Base-by-base conservation (phyloP, 805 yeast species). In the Pichia pseudocactophila region DNA sequence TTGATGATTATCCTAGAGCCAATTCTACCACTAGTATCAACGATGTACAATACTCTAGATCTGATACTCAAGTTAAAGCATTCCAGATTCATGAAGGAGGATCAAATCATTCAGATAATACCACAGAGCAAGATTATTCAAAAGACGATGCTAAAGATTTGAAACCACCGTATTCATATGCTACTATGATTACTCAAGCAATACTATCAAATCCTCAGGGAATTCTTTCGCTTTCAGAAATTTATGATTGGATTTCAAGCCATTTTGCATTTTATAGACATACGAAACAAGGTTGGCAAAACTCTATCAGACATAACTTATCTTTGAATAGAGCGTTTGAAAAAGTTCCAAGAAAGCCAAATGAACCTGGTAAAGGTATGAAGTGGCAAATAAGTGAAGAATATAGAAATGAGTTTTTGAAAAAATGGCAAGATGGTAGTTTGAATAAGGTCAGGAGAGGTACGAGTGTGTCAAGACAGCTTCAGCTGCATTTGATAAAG, bases 331-430 rank as follows among this genome's bases (percentile, higher is more conserved):
- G 90, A 67, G 97, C 98, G 13, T 92, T 92, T 65, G 97, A 90
- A 56, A 92, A 92, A 64, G 97, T 90, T 18, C 96, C 97, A 33
- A 74, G 99, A 56, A 76, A 84, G 58, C 89, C 95, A 26, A 82
- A 87, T 61, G 97, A 92, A 65, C 97, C 97, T 0, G 98, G 99
- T 15, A 92, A 92, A 62, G 97, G 98, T 50, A 90, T 92, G 95
- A 92, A 92, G 64, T 92, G 99, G 99, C 94, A 88, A 65, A 89
- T 92, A 45, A 78, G 88, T 49, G 92, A 86, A 33, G 67, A 79
- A 37, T 90, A 83, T 60, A 80, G 82, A 54, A 80, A 79, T 36
- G 98, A 92, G 50, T 89, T 89, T 55, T 63, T 89, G 58, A 75
- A 73, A 51, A 85, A 88, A 65, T 79, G 89, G 65, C 76, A 76